phyloP scores from a whole-genome alignment of 345 rosid species.

The Psidium friedrichsthalianum region DNA sequence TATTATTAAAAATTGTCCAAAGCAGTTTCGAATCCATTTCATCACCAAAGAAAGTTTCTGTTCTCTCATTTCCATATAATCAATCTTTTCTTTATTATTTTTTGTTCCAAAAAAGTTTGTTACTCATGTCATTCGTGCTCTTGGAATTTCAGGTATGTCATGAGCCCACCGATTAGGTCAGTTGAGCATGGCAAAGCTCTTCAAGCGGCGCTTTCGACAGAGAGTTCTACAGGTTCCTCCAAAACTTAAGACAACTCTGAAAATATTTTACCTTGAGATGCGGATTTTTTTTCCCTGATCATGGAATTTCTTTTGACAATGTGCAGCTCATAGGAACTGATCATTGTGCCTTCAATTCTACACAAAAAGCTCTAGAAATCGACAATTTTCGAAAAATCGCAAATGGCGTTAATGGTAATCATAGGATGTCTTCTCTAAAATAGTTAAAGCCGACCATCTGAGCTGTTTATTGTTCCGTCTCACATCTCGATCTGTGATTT shows the following conservation, averaged over 20 bases:
- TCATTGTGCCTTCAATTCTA: slow-evolving; percentile 76
- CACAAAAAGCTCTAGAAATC: slow-evolving; percentile 71
- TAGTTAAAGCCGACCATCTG: not conserved
- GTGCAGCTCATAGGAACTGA: slow-evolving; percentile 95
- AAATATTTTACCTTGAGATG: not conserved
- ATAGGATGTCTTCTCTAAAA: slow-evolving; percentile 2
- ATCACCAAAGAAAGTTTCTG: slow-evolving; percentile 50
- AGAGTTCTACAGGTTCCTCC: slow-evolving; percentile 67
- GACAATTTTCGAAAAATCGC: slow-evolving; percentile 93
- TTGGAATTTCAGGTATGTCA: slow-evolving; percentile 61
- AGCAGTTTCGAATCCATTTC: no score
- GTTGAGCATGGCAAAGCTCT: slow-evolving; percentile 79
- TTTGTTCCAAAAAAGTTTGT: not conserved
- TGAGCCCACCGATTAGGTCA: slow-evolving; percentile 95
- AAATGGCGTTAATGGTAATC: slow-evolving; percentile 85
- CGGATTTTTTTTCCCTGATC: not conserved
- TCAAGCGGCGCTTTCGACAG: slow-evolving; percentile 83
- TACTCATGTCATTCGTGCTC: not conserved
- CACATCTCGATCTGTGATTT: slow-evolving; percentile 3
- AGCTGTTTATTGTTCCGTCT: not conserved
- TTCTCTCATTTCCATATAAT: not conserved
- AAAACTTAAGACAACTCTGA: not conserved
- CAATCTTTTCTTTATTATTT: not conserved
- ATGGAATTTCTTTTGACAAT: not conserved
- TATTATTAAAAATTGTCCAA: no score